These are phyloP conservation scores for Voacanga thouarsii DNA, from an alignment of 257 asterid genomes.

Conservation along the genomic window DNA sequence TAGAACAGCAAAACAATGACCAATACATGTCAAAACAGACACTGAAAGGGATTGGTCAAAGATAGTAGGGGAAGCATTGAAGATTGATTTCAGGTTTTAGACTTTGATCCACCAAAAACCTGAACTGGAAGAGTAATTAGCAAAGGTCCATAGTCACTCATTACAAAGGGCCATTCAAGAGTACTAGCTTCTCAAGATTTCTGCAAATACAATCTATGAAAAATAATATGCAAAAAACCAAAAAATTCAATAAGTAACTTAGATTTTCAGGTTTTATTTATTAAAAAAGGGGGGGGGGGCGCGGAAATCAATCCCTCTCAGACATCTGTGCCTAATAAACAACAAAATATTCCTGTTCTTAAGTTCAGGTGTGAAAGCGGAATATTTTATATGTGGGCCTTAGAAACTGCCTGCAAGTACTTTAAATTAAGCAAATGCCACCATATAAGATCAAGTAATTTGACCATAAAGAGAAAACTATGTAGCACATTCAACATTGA, in stretches of 20 bases:
- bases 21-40: not conserved
- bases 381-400: not conserved
- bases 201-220: not conserved
- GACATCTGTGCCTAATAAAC: not conserved
- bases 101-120: not conserved
- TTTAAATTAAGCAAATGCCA: not conserved
- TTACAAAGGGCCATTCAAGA: not conserved
- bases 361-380: not conserved
- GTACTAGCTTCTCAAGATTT: not conserved
- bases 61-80: not conserved
- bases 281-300: no score
- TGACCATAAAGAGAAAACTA: not conserved
- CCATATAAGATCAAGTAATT: not conserved
- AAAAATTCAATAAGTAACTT: not conserved
- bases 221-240: not conserved
- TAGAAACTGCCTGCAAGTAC: not conserved
- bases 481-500: not conserved
- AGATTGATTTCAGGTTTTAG: not conserved
- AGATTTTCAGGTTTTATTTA: not conserved
- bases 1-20: not conserved
- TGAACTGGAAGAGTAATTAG: not conserved
- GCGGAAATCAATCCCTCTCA: not conserved
- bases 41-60: not conserved
- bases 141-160: not conserved
- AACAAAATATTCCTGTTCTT: not conserved